A percentile compares a stretch with the other conserved stretches of the same genome.
Conservation (phyloP, 1,139 yeast species). For the Kodamaea alishanica region DNA sequence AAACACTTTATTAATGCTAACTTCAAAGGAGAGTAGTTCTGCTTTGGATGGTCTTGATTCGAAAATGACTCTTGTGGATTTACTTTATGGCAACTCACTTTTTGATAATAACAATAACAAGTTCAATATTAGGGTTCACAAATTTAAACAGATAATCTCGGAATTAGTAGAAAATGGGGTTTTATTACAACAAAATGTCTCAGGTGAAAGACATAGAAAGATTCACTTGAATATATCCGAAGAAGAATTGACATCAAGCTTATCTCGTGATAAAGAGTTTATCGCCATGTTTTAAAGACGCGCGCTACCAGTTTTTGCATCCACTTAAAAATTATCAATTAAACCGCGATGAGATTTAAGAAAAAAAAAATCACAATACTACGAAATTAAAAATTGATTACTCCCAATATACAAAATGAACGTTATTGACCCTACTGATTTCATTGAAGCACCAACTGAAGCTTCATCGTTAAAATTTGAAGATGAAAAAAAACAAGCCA, state of each 20-base stretch:
- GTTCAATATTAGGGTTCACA: constrained; percentile 32
- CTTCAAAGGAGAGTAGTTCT: constrained; percentile 19
- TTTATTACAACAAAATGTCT: constrained; percentile 59
- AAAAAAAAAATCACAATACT: constrained; percentile 2
- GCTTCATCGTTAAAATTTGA: constrained; percentile 45
- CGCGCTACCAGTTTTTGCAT: not conserved
- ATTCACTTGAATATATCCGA: constrained; percentile 66
- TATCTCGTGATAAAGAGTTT: not conserved
- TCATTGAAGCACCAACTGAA: constrained; percentile 39
- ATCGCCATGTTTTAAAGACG: too few relatives aligned
- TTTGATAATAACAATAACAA: constrained; percentile 10
- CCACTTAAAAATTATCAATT: not conserved
- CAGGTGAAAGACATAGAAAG: constrained; percentile 63
- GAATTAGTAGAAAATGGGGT: constrained; percentile 81
- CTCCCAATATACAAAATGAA: constrained; percentile 15
- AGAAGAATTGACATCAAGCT: constrained; percentile 49
- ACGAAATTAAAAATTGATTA: too few relatives aligned
- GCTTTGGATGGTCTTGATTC: constrained; percentile 16
- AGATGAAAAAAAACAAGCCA: constrained; percentile 69
- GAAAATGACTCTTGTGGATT: constrained; percentile 18
- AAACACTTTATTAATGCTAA: constrained; percentile 29
- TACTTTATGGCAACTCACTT: constrained; percentile 28
- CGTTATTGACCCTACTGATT: constrained; percentile 45
- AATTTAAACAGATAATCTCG: constrained; percentile 52
- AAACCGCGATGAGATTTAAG: constrained; percentile 7